A percentile compares a stretch with the other conserved stretches of the same genome.
phyloP scores from a whole-genome alignment of 768 basidiomycete species.

The Russula olivacea region DNA sequence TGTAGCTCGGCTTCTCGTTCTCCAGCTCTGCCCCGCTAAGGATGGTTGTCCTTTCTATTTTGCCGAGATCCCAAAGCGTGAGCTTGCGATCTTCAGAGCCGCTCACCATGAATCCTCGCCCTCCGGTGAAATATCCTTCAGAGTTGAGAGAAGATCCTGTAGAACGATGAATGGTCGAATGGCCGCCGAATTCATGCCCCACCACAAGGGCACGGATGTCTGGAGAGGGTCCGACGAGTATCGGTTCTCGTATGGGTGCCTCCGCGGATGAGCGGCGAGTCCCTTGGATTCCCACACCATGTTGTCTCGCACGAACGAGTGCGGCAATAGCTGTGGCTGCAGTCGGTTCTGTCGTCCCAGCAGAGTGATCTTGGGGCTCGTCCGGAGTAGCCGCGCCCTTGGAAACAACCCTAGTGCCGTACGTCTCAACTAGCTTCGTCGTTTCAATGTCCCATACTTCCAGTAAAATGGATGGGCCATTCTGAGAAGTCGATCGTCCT shows the following conservation, averaged over 20 bases:
- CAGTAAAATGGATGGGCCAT: conserved; percentile 41
- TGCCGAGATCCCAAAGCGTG: conserved; percentile 80
- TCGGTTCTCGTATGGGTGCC: conserved; percentile 29
- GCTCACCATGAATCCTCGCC: conserved; percentile 70
- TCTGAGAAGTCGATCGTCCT: conserved; percentile 32
- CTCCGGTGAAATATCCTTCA: conserved; percentile 18
- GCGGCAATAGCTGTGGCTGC: conserved; percentile 75
- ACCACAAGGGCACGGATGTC: conserved; percentile 66
- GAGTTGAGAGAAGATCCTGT: conserved; percentile 24
- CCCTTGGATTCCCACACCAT: conserved; percentile 28
- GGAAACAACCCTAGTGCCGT: conserved; percentile 49
- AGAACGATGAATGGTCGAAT: conserved; percentile 39
- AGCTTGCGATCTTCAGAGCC: conserved; percentile 89
- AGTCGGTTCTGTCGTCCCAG: conserved; percentile 51
- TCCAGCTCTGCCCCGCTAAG: conserved; percentile 77
- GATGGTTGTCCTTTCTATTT: conserved; percentile 65
- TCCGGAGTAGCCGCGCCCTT: conserved; percentile 43
- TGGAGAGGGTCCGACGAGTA: conserved; percentile 45
- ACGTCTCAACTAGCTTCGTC: conserved; percentile 72
- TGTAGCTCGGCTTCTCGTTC: conserved; percentile 69
- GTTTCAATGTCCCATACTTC: conserved; percentile 95
- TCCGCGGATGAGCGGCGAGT: conserved; percentile 26
- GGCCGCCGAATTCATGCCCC: conserved; percentile 74
- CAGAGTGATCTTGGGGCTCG: conserved; percentile 48
- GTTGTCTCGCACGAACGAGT: conserved; percentile 64